These are phyloP conservation scores for Suillus hirtellus DNA, from an alignment of 768 basidiomycete species.

Conservation along the genomic window DNA sequence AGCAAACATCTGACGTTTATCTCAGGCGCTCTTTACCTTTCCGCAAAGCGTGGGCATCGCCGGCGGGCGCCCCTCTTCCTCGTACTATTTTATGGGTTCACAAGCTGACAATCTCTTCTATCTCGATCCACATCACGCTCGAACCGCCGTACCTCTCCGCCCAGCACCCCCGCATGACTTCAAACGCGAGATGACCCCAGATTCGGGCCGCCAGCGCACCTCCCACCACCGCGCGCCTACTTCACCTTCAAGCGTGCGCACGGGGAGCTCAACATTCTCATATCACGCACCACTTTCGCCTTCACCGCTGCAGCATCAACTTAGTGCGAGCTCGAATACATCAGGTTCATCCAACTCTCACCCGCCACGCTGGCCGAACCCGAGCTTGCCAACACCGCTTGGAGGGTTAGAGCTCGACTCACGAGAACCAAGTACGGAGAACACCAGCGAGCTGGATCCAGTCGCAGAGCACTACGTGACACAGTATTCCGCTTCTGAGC, in stretches of 20 bases:
- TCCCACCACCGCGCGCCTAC: conserved; percentile 40
- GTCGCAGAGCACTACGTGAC: conserved; percentile 64
- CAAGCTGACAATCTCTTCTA: conserved; percentile 89
- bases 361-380: conserved; percentile 28
- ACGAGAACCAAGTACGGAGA: conserved; percentile 36
- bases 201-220: conserved; percentile 22
- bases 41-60: conserved; percentile 97
- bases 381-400: conserved; percentile 24
- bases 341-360: conserved; percentile 33
- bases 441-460: conserved; percentile 39
- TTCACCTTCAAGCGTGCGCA: conserved; percentile 53
- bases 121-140: conserved; percentile 77
- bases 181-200: conserved; percentile 33
- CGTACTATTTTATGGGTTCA: conserved; percentile 95
- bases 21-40: conserved; percentile 82
- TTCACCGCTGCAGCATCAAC: conserved; percentile 64
- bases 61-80: conserved; percentile 94
- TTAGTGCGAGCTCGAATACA: conserved; percentile 44
- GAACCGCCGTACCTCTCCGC: conserved; percentile 73
- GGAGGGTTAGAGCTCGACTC: conserved; percentile 36
- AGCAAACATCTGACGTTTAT: conserved; percentile 4
- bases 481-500: conserved; percentile 71
- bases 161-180: conserved; percentile 40
- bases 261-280: conserved; percentile 51
- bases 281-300: conserved; percentile 62